Evolutionary conservation across 495 filamentous ascomycete species (phyloP), one percentile per base, ranked within the genome.

Genomic region (Aspergillus conjunctus): DNA sequence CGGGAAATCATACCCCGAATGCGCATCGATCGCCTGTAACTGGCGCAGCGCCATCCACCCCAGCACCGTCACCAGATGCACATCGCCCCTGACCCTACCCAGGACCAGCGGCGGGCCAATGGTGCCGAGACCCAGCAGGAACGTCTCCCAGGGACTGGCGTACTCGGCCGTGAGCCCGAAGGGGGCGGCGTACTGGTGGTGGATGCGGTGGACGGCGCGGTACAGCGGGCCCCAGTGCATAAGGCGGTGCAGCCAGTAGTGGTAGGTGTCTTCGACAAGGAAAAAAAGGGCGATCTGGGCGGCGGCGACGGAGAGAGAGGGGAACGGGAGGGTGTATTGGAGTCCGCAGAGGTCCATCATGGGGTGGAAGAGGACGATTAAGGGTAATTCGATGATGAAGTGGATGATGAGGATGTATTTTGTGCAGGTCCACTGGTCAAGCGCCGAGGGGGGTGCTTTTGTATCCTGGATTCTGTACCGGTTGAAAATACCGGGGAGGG

Each of bases 201-300:
- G 94, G 54, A 98, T 92, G 79, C 98, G 98, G 83, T 98, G 94
- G 60, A 98, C 88, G 68, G 85, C 79, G 75, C 88, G 93, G 84
- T 98, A 98, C 6, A 98, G 85, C n/a, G 90, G 89, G 8, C 91
- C 92, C 87, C 93, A 97, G 83, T 98, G 94, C 67, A 98, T 83
- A 22, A 88, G 87, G 57, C 94, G 91, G 77, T 98, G 94, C 48
- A 85, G 86, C 87, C 93, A 98, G 82, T 98, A 98, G 74, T 98
- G 94, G 93, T 94, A 98, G 53, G 95, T 82, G 75, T 98, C 94
- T 76, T 98, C 94, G 68, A 97, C 72, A 51, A 98, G 82, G 77
- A 98, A 98, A 82, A 98, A 97, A 70, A 97, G 79, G 48, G 87
- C 83, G 58, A 98, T 95, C 59, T 98, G 94, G 65, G 88, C 86